Evolutionary conservation across 1,139 yeast species (phyloP).

Genomic region (Groenewaldozyma sp.): DNA sequence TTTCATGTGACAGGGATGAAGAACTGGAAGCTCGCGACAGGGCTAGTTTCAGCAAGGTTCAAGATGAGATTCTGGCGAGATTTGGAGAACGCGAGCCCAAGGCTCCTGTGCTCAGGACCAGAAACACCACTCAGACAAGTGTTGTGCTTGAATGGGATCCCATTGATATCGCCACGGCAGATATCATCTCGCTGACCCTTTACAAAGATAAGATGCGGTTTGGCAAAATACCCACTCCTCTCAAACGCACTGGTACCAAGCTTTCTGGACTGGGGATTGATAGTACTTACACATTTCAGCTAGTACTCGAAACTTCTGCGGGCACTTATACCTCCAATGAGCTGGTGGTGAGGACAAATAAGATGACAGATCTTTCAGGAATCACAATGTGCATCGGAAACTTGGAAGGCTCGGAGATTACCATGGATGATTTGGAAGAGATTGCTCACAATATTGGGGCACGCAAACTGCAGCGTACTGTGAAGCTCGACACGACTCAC

Average conservation of each 20-base stretch:
- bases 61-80: conserved; percentile 59
- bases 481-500: conserved; percentile 89
- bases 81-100: conserved; percentile 72
- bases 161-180: conserved; percentile 74
- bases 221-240: conserved; percentile 80
- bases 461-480: conserved; percentile 60
- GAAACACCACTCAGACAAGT: conserved; percentile 86
- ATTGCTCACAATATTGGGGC: conserved; percentile 75
- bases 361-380: conserved; percentile 93
- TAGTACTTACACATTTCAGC: conserved; percentile 67
- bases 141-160: conserved; percentile 94
- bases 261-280: conserved; percentile 88
- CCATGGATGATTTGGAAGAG: conserved; percentile 51
- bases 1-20: conserved; percentile 75
- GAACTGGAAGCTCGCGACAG: conserved; percentile 57
- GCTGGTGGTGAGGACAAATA: conserved; percentile 72
- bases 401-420: conserved; percentile 44
- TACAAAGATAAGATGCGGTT: conserved; percentile 74
- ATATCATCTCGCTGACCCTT: conserved; percentile 63
- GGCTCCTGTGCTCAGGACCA: conserved; percentile 58
- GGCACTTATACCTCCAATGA: conserved; percentile 68
- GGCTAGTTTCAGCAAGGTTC: conserved; percentile 51
- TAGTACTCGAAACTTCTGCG: conserved; percentile 79
- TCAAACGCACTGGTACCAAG: conserved; percentile 72
- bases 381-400: conserved; percentile 88